A percentile compares a stretch with the other conserved stretches of the same genome.
Evolutionary conservation across 176 grass and related monocot genomes (phyloP).

Genomic region (Oryza rufipogon): DNA sequence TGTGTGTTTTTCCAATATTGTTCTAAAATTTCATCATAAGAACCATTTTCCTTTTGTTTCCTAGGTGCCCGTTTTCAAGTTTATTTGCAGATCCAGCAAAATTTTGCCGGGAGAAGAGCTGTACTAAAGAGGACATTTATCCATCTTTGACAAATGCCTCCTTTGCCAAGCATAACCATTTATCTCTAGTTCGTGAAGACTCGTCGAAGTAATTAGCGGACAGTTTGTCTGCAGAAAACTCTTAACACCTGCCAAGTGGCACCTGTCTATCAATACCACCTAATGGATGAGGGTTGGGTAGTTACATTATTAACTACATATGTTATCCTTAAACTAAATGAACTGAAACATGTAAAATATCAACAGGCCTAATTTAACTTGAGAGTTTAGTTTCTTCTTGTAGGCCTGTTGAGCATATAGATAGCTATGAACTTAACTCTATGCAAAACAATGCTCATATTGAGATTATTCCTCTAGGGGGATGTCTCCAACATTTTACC

Average conservation of each 20-base stretch:
- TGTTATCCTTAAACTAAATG: constrained; percentile 20
- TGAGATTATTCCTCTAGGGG: constrained; percentile 10
- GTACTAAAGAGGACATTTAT: constrained; percentile 27
- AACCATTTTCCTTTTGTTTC: constrained; percentile 32
- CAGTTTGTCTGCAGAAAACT: constrained; percentile 38
- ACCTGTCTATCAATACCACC: constrained; percentile 39
- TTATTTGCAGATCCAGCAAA: constrained; percentile 63
- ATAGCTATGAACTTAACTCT: background rate
- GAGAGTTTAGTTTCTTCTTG: background rate
- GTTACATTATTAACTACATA: constrained; percentile 10
- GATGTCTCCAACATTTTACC: constrained; percentile 36
- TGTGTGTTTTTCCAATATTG: constrained; percentile 2
- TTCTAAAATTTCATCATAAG: constrained; percentile 5
- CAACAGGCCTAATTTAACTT: background rate
- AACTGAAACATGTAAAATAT: constrained; percentile 31
- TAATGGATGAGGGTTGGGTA: background rate
- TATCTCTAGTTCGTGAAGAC: constrained; percentile 33
- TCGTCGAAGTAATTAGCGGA: constrained; percentile 11
- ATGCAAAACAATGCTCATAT: constrained; percentile 10
- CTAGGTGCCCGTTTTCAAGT: constrained; percentile 57
- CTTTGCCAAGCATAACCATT: constrained; percentile 18
- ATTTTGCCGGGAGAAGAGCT: constrained; percentile 38
- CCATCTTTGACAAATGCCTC: constrained; percentile 16
- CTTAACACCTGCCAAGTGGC: constrained; percentile 44
- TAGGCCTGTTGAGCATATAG: constrained; percentile 13